A percentile compares a stretch with the other conserved stretches of the same genome.
These are phyloP conservation scores for Leccinum fibrillosum DNA, from an alignment of 768 basidiomycete species.

Conservation along the genomic window DNA sequence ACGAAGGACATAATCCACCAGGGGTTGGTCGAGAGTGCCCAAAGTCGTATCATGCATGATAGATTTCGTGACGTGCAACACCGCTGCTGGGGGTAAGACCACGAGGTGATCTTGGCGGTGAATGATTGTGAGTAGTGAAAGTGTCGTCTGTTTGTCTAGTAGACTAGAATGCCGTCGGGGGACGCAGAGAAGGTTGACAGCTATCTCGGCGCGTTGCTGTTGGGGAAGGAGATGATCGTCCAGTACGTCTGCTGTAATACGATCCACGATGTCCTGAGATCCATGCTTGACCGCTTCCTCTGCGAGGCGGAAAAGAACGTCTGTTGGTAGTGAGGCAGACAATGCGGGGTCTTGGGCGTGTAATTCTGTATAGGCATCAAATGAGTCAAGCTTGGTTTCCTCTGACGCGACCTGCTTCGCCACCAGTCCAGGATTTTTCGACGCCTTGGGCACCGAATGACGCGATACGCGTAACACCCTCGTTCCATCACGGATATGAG, in stretches of 20 bases:
- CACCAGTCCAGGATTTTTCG: slow-evolving; percentile 9
- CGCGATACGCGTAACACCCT: slow-evolving; percentile 28
- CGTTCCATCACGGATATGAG: slow-evolving; percentile 10
- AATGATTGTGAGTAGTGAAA: slow-evolving; percentile 20
- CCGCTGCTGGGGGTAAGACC: slow-evolving; percentile 12
- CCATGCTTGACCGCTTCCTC: slow-evolving; percentile 28
- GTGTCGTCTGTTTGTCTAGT: slow-evolving; percentile 23
- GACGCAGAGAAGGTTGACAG: slow-evolving; percentile 23
- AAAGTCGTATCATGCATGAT: slow-evolving; percentile 16
- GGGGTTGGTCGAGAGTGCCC: slow-evolving; percentile 17
- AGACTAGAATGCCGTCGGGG: slow-evolving; percentile 16
- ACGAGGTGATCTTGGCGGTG: slow-evolving; percentile 11
- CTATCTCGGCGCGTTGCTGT: slow-evolving; percentile 25
- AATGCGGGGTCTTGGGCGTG: slow-evolving; percentile 24
- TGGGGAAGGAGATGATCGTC: slow-evolving; percentile 21
- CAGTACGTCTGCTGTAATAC: slow-evolving; percentile 41
- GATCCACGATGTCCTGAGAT: slow-evolving; percentile 34
- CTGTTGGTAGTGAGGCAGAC: slow-evolving; percentile 23
- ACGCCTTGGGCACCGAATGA: slow-evolving; percentile 21
- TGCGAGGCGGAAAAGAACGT: slow-evolving; percentile 29
- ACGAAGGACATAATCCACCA: slow-evolving; percentile 28
- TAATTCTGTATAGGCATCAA: slow-evolving; percentile 28
- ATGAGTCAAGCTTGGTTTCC: slow-evolving; percentile 21
- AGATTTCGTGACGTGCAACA: slow-evolving; percentile 19
- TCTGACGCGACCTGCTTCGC: slow-evolving; percentile 8